Evolutionary conservation across 1,284 basidiomycete genomes (phyloP).

Genomic region (Bondarzewia mesenterica): DNA sequence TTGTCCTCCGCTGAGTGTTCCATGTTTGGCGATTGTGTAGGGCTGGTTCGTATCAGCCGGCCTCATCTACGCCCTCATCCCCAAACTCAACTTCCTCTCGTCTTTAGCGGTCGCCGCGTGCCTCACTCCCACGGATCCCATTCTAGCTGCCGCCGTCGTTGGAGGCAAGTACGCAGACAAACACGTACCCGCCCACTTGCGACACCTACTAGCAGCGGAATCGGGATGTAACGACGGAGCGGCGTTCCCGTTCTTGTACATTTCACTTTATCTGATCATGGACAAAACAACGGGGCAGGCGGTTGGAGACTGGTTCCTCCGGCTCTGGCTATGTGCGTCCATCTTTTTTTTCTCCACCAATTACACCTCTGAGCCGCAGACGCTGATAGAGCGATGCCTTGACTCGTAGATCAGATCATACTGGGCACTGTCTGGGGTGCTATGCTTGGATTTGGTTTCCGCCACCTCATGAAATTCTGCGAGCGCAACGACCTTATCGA

Average conservation of each 20-base stretch:
- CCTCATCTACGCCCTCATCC: slow-evolving; percentile 85
- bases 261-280: slow-evolving; percentile 85
- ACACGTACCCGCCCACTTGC: slow-evolving; percentile 93
- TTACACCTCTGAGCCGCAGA: background rate
- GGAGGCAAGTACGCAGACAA: slow-evolving; percentile 98
- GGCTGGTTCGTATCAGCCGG: slow-evolving; percentile 90
- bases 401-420: slow-evolving; percentile 65
- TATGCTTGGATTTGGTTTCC: slow-evolving; percentile 73
- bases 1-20: slow-evolving; percentile 8
- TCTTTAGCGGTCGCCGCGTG: slow-evolving; percentile 88
- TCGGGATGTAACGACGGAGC: slow-evolving; percentile 92
- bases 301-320: slow-evolving; percentile 75
- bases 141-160: slow-evolving; percentile 83
- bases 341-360: background rate
- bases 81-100: slow-evolving; percentile 80
- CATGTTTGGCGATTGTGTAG: slow-evolving; percentile 26
- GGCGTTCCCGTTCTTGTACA: slow-evolving; percentile 94
- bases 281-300: slow-evolving; percentile 61
- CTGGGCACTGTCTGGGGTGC: slow-evolving; percentile 79
- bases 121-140: slow-evolving; percentile 95
- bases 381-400: slow-evolving; percentile 1
- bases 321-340: slow-evolving; percentile 79
- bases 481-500: slow-evolving; percentile 88
- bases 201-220: slow-evolving; percentile 87
- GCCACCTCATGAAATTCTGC: slow-evolving; percentile 95